These are phyloP conservation scores for Boletus pseudo-olivaceus DNA, from an alignment of 768 basidiomycete species.

Conservation along the genomic window DNA sequence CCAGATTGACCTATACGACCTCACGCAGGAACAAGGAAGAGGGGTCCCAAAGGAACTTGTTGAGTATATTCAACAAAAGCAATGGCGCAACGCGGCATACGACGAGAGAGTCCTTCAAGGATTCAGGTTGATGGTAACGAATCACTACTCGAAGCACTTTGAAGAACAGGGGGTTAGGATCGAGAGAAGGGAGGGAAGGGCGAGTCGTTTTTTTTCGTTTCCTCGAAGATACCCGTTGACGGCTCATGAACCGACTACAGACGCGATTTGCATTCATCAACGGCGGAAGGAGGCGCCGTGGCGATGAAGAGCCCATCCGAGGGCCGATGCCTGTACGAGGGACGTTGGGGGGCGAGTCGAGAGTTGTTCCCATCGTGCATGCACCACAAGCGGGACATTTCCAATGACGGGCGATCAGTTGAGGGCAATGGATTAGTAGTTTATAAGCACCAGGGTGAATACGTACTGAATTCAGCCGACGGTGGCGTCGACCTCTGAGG, in stretches of 20 bases:
- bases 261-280: conserved; percentile 7
- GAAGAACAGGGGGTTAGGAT: conserved; percentile 16
- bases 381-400: conserved; percentile 3
- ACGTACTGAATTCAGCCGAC: neutral
- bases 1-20: conserved; percentile 44
- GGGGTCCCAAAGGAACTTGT: conserved; percentile 21
- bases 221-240: neutral
- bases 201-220: neutral
- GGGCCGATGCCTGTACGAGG: conserved; percentile 26
- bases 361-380: conserved; percentile 25
- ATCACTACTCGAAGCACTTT: conserved; percentile 27
- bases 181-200: conserved; percentile 18
- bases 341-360: conserved; percentile 22
- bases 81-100: conserved; percentile 38
- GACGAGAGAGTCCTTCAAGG: conserved; percentile 20
- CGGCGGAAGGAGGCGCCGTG: conserved; percentile 1
- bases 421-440: neutral
- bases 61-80: conserved; percentile 26
- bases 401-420: neutral
- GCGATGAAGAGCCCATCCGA: conserved; percentile 3
- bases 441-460: neutral
- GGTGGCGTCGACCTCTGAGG: neutral
- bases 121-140: conserved; percentile 25
- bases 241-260: conserved; percentile 8
- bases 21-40: conserved; percentile 33